Base-by-base conservation (phyloP, 2,329 filamentous ascomycete genomes). In the Pezicula radicicola region DNA sequence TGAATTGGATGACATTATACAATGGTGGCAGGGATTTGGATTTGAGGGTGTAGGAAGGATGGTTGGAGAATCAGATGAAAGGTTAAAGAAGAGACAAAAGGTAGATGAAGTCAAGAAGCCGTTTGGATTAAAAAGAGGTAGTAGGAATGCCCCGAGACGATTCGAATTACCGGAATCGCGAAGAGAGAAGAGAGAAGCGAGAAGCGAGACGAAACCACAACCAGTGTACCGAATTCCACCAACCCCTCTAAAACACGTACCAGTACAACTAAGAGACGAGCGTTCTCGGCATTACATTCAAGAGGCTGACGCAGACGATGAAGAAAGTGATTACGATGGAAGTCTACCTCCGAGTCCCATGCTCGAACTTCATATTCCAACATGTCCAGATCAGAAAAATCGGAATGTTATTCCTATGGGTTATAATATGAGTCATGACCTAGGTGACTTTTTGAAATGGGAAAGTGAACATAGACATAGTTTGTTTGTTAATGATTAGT, bases 401-500 rank as follows among this genome's bases (percentile, higher is more conserved):
- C 55, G 69, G 28, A 70, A 72, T 48, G 63, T 71, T 9, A 74
- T 80, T 49, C 77, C 80, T 0, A 84, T 85, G 81, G 80, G 80
- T 0, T 84, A 77, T 61, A 85, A 85, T 56, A 69, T 85, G 2
- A 74, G 75, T 10, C 78, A 83, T 55, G 81, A 84, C 60, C 62
- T 84, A 37, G 78, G 77, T 1, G 80, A 84, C 54, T 84, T 81
- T 58, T 61, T 85, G 45, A 72, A 69, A 50, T 84, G 80, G 80
- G 80, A 82, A 63, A 51, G 52, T 21, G 50, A 55, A 16, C 51
- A 64, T 61, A 54, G 59, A 19, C 53, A 52, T 45, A 54, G 19
- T 30, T n/a, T 48, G n/a, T 49, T 19, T 25, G 21, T 45, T 39
- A 28, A 50, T 16, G 18, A 48, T 18, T 50, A 21, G 44, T 46